phyloP scores from a whole-genome alignment of 805 yeast genomes.

The Cyberlindnera amylophila region DNA sequence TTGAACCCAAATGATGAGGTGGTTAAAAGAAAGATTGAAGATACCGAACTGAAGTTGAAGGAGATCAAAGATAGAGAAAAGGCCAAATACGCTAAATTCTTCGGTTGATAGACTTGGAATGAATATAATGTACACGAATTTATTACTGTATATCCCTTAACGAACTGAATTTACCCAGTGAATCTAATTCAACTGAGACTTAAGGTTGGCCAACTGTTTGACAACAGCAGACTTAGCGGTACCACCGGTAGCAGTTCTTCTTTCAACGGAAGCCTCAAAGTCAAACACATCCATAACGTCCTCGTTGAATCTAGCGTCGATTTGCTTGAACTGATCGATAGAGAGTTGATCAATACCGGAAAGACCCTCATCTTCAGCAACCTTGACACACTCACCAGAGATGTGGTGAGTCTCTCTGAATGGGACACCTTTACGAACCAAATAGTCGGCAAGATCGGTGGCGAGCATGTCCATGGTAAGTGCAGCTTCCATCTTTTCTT shows the following conservation, averaged over 20 bases:
- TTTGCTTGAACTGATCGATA: conserved; percentile 69
- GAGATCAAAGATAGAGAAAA: conserved; percentile 46
- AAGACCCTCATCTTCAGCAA: conserved; percentile 73
- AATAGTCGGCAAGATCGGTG: conserved; percentile 95
- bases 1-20: conserved; percentile 47
- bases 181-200: conserved; percentile 27
- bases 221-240: conserved; percentile 90
- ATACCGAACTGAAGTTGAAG: conserved; percentile 38
- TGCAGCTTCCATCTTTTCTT: conserved; percentile 77
- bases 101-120: conserved; percentile 28
- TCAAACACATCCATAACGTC: conserved; percentile 86
- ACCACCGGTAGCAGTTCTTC: conserved; percentile 96
- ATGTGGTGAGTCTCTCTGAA: conserved; percentile 99
- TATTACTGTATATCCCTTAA: no score
- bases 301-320: conserved; percentile 73
- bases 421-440: conserved; percentile 97
- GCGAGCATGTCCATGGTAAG: conserved; percentile 99
- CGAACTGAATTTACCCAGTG: not conserved
- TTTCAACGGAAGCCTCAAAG: conserved; percentile 92
- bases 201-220: conserved; percentile 52
- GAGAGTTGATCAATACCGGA: conserved; percentile 85
- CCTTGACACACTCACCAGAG: conserved; percentile 94
- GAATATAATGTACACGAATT: no score
- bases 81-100: conserved; percentile 61
- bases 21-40: conserved; percentile 41